Evolutionary conservation across 2,329 filamentous ascomycete genomes (phyloP), one percentile per base, ranked within the genome.

Genomic region (Penicillium sp.): DNA sequence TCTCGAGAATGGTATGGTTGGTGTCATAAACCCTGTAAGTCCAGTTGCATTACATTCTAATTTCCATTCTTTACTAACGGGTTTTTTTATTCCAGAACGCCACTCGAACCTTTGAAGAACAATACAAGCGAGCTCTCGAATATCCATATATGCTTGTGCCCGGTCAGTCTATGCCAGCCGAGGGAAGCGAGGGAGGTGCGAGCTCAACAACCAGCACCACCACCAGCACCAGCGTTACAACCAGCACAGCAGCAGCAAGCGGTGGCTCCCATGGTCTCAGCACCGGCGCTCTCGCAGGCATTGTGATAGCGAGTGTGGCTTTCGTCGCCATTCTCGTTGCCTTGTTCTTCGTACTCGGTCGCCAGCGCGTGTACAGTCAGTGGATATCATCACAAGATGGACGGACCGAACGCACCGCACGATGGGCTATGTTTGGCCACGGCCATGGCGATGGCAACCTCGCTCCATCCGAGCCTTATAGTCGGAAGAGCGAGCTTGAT

Each of bases 11-110:
- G 79, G 82, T 21, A 93, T 93, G 88, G 80, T 93, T 15, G 88
- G 88, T 3, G 86, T 83, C 1, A 86, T 93, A 60, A 93, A 92
- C 64, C 81, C 85, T 6, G 82, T 85, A 74, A 54, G 76, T 52
- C 18, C 15, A 8, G 13, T 10, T 12, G 7, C 16, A 33, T 10
- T 12, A 5, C 16, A 33, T 31, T 13, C 21, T n/a, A 18, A 2
- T 13, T 10, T 9, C 34, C 36, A 13, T 7, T 38, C 6, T 12
- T 29, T 24, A 26, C 53, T 65, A 21, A 63, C 55, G 24, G 24
- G n/a, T 15, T 24, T 3, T n/a, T 29, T 6, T n/a, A n/a, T 18
- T 10, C 2, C 44, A 70, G 63, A 85, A 82, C 59, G 49, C 67
- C 6, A 81, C 76, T 0, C 70, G 76, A 50, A 80, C 78, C 0